Conservation (phyloP, 2,329 filamentous ascomycete species). For the Volutella citrinella region DNA sequence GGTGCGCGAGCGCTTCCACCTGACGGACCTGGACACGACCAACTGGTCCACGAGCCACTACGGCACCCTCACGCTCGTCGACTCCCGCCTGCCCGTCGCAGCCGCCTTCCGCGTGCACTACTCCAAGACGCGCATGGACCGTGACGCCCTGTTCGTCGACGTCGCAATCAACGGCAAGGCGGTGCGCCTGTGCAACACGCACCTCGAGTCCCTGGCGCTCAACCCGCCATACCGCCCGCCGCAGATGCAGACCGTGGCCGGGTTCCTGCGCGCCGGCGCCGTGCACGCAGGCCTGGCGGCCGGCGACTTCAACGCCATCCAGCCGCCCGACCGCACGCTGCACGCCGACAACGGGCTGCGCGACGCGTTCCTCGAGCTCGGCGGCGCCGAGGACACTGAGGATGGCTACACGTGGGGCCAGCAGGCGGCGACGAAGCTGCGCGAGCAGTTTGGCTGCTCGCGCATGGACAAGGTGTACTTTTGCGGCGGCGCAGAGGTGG, state of each 20-base stretch:
- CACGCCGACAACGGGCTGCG: constrained; percentile 45
- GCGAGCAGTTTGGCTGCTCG: constrained; percentile 44
- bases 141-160: constrained; percentile 56
- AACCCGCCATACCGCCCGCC: constrained; percentile 46
- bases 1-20: constrained; percentile 44
- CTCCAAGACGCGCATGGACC: constrained; percentile 44
- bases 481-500: constrained; percentile 32
- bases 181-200: constrained; percentile 52
- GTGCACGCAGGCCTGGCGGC: constrained; percentile 44
- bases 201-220: constrained; percentile 52
- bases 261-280: constrained; percentile 36
- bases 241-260: constrained; percentile 44
- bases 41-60: constrained; percentile 46
- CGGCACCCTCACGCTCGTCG: constrained; percentile 52
- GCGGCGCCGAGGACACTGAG: constrained; percentile 47
- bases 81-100: constrained; percentile 41
- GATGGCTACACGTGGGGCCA: constrained; percentile 58
- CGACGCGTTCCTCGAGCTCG: constrained; percentile 51
- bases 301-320: constrained; percentile 58
- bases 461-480: constrained; percentile 54
- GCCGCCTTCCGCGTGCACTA: constrained; percentile 51
- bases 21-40: constrained; percentile 43
- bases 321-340: constrained; percentile 48
- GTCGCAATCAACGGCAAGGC: constrained; percentile 23
- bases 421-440: constrained; percentile 40